Conservation (phyloP, 352 stramenopile species). For the Globisporangium cystogenes region DNA sequence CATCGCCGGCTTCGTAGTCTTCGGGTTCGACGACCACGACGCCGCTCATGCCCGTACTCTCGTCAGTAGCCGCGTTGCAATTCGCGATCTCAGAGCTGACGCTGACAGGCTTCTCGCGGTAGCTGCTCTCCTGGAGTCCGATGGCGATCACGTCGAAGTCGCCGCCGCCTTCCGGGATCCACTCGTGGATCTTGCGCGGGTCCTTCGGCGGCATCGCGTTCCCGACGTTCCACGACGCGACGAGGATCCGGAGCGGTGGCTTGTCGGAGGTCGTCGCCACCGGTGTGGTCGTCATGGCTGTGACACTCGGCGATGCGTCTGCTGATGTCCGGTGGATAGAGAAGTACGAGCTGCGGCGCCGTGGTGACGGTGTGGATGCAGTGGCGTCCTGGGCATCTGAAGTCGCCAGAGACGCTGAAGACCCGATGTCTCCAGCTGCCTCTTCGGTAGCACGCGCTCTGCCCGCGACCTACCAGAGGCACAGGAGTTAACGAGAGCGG, state of each 20-base stretch:
- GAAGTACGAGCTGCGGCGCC: conserved; percentile 8
- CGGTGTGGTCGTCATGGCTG: neutral
- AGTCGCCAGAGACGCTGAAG: neutral
- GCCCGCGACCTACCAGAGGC: neutral
- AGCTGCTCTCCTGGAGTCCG: conserved; percentile 79
- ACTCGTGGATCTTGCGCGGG: conserved; percentile 39
- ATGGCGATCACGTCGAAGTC: conserved; percentile 83
- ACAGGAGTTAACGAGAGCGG: neutral
- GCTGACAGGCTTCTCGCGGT: conserved; percentile 37
- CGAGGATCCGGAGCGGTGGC: conserved; percentile 39
- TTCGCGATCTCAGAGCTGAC: neutral
- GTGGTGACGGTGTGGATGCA: neutral
- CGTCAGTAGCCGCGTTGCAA: neutral
- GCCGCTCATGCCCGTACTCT: neutral
- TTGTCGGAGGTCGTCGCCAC: neutral
- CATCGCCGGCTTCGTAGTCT: neutral
- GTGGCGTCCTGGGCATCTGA: neutral
- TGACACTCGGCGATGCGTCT: neutral
- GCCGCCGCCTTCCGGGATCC: conserved; percentile 73
- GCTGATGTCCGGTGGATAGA: neutral
- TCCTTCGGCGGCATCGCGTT: conserved; percentile 76
- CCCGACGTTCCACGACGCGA: conserved; percentile 82
- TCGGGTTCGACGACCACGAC: neutral
- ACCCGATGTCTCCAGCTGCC: neutral
- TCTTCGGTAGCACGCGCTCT: neutral